Evolutionary conservation across 176 grass and related monocot species (phyloP), one percentile per base, ranked within the genome.

Genomic region (Panicum miliaceum): DNA sequence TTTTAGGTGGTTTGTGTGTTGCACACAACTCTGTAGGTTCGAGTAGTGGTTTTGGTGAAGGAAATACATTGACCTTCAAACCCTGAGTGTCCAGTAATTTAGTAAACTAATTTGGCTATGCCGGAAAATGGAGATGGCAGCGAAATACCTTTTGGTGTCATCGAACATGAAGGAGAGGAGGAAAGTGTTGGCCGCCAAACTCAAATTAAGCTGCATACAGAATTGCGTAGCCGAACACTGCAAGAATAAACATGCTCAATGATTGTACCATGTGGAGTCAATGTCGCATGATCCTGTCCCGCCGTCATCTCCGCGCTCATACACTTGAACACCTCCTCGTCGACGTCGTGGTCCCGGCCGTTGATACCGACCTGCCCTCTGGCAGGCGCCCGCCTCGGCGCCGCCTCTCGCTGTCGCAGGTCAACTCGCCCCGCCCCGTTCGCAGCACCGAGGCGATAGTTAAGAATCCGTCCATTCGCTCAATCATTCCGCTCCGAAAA

Each of bases 391-490:
- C 3, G 29, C n/a, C n/a, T n/a, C n/a, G n/a, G n/a, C n/a, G n/a
- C n/a, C n/a, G n/a, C 77, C 47, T 67, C 64, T 87, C 59, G 34
- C 26, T 82, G 41, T 71, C 72, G 25, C 43, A 42, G 72, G 64
- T 88, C 86, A 88, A 88, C 86, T 56, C 57, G 78, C 38, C 27
- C 68, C 38, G 6, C 20, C 78, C 77, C 25, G 41, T 65, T 59
- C 48, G 22, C 84, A 23, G 38, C 50, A 62, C 40, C 54, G n/a
- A 77, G 36, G 37, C 35, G 74, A 77, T 61, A 40, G 12, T 40
- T 68, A 77, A 77, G 75, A 22, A 61, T 38, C 75, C 42, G 10
- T 23, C 12, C 32, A n/a, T 18, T 42, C 75, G 1, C 37, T 26
- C 40, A 19, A 68, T 41, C 65, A 68, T 68, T 68, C 18, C 56